Percentiles rank a stretch among this genome's conserved stretches.
phyloP scores from a whole-genome alignment of 2,329 filamentous ascomycete species.

The Clathrospora elynae region DNA sequence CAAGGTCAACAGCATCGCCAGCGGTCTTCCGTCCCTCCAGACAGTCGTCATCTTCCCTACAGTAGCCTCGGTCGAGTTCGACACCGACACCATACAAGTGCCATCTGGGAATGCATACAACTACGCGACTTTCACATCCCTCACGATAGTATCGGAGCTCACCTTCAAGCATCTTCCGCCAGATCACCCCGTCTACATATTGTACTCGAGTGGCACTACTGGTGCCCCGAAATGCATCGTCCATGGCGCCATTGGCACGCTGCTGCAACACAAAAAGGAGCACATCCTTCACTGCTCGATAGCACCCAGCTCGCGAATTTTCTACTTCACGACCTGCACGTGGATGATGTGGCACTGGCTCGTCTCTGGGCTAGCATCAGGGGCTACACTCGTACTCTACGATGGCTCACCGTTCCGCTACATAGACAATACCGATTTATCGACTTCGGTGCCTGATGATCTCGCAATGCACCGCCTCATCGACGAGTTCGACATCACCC shows the following conservation, averaged over 20 bases:
- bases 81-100: conserved; percentile 49
- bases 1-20: conserved; percentile 79
- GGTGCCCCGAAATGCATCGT: conserved; percentile 89
- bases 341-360: conserved; percentile 99
- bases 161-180: conserved; percentile 78
- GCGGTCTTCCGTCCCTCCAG: conserved; percentile 68
- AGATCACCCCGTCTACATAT: conserved; percentile 88
- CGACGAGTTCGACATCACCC: conserved; percentile 79
- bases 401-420: conserved; percentile 85
- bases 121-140: conserved; percentile 46
- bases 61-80: conserved; percentile 52
- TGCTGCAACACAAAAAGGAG: conserved; percentile 97
- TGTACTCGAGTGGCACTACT: conserved; percentile 93
- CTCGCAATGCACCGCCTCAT: conserved; percentile 83
- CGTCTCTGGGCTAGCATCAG: conserved; percentile 80
- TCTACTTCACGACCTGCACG: conserved; percentile 93
- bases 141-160: conserved; percentile 46
- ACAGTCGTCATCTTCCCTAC: conserved; percentile 77
- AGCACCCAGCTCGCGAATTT: conserved; percentile 70
- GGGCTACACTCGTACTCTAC: conserved; percentile 84
- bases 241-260: conserved; percentile 84
- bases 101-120: conserved; percentile 42
- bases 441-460: conserved; percentile 66
- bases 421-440: conserved; percentile 46
- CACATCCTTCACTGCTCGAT: conserved; percentile 87